Evolutionary conservation across 106 monocot species (phyloP).

Genomic region (Dendrobium officinale): DNA sequence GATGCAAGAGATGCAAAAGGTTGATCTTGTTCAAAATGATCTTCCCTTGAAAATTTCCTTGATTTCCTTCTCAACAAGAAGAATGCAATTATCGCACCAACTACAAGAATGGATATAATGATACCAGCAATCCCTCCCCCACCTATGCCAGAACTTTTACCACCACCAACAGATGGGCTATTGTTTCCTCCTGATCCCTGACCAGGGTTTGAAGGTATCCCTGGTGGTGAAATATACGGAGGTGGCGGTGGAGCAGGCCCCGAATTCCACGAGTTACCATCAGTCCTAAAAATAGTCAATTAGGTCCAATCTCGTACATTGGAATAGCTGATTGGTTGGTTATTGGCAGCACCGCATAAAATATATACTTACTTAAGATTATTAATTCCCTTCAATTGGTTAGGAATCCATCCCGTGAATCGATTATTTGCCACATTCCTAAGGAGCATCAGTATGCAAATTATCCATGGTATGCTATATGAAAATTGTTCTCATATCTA

Average conservation of each 20-base stretch:
- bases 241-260: slow-evolving; percentile 52
- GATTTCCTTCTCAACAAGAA: slow-evolving; percentile 43
- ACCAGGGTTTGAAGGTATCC: slow-evolving; percentile 38
- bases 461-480: not conserved
- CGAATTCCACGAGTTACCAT: slow-evolving; percentile 71
- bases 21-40: slow-evolving; percentile 30
- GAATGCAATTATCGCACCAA: slow-evolving; percentile 49
- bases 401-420: slow-evolving; percentile 86
- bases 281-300: slow-evolving; percentile 31
- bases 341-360: not conserved
- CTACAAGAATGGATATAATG: slow-evolving; percentile 49
- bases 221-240: slow-evolving; percentile 15
- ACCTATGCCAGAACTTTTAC: slow-evolving; percentile 43
- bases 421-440: slow-evolving; percentile 84
- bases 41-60: slow-evolving; percentile 12
- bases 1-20: slow-evolving; percentile 28
- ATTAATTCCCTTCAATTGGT: slow-evolving; percentile 50
- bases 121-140: slow-evolving; percentile 74
- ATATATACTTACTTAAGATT: slow-evolving; percentile 55
- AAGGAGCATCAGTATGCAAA: slow-evolving; percentile 10
- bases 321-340: not conserved
- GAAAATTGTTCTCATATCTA: not conserved
- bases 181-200: slow-evolving; percentile 23
- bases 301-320: not conserved
- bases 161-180: slow-evolving; percentile 19